Conservation (phyloP, 1,284 basidiomycete species). For the Inonotus obliquus region DNA sequence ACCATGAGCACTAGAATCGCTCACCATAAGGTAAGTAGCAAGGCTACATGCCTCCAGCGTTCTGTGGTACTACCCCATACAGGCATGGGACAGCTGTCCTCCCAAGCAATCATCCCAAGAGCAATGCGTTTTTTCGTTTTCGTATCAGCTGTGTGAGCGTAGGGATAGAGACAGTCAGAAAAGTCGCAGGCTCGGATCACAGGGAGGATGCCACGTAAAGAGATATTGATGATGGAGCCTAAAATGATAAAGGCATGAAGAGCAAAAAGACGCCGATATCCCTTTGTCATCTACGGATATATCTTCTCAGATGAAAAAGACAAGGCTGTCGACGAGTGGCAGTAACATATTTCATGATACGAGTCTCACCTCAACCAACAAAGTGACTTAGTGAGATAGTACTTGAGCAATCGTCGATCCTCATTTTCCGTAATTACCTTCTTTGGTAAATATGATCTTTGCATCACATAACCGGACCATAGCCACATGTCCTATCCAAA, state of each 20-base stretch:
- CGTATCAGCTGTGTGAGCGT: background rate
- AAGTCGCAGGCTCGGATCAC: constrained; percentile 4
- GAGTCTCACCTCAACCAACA: too few species aligned
- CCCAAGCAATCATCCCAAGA: too few species aligned
- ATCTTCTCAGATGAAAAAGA: background rate
- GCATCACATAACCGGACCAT: background rate
- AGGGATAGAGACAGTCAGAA: constrained; percentile 3
- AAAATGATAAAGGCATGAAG: background rate
- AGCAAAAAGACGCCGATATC: constrained; percentile 3
- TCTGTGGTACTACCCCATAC: too few species aligned
- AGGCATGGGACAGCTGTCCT: too few species aligned
- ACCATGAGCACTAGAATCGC: background rate
- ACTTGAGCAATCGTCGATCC: background rate
- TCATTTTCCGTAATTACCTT: background rate
- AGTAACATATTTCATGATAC: background rate
- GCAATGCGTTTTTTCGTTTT: too few species aligned
- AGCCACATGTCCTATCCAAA: too few species aligned
- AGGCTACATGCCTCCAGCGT: too few species aligned
- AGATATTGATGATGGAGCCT: background rate
- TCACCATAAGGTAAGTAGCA: background rate
- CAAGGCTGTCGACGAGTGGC: background rate
- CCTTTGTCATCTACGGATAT: constrained; percentile 3
- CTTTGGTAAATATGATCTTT: background rate
- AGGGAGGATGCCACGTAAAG: background rate
- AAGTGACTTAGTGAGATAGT: background rate